phyloP scores from a whole-genome alignment of 192 early-diverging fungal species.

The Powellomyces hirtus region DNA sequence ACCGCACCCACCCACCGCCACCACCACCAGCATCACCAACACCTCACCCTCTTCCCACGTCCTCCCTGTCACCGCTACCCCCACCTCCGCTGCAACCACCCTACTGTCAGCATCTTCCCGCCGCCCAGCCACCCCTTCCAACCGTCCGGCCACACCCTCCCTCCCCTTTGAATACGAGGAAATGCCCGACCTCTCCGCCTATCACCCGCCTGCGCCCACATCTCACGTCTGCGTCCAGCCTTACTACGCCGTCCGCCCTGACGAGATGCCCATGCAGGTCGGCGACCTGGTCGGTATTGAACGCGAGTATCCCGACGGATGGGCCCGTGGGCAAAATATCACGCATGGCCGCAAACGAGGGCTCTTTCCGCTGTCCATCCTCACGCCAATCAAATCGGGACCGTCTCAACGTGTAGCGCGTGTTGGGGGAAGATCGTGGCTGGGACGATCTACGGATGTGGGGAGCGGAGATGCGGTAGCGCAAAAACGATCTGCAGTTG shows the following conservation, averaged over 20 bases:
- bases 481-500: not conserved
- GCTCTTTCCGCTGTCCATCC: constrained; percentile 46
- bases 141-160: not conserved
- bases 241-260: constrained; percentile 33
- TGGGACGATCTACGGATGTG: not conserved
- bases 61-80: not conserved
- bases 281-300: constrained; percentile 59
- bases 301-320: constrained; percentile 49
- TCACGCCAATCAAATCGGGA: constrained; percentile 47
- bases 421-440: constrained; percentile 8
- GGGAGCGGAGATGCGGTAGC: not conserved
- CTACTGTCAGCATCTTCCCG: not conserved
- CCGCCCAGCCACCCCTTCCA: not conserved
- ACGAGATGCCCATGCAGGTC: constrained; percentile 49
- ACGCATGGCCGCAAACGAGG: constrained; percentile 50
- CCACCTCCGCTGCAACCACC: not conserved
- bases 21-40: not conserved
- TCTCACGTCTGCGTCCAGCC: constrained; percentile 44
- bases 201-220: constrained; percentile 47
- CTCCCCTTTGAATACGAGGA: constrained; percentile 30
- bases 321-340: constrained; percentile 55
- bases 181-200: constrained; percentile 42
- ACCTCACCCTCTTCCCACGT: not conserved
- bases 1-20: not conserved
- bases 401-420: constrained; percentile 45